Conservation (phyloP, 306 rosid species). For the Lathyrus tuberosus region DNA sequence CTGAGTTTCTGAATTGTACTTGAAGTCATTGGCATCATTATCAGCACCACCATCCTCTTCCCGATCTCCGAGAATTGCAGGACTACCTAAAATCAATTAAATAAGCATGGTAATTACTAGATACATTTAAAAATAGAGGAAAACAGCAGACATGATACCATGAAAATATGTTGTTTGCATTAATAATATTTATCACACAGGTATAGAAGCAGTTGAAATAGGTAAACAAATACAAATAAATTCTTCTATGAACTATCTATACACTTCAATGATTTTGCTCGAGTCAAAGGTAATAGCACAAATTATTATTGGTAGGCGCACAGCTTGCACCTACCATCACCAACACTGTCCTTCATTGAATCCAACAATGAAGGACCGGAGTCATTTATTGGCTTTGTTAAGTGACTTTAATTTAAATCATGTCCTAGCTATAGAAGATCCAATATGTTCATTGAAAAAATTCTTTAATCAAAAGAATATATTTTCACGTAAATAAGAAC, state of each 20-base stretch:
- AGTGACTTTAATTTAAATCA: not conserved
- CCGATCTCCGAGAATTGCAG: constrained; percentile 79
- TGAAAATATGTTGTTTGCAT: constrained; percentile 16
- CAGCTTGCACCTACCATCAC: not conserved
- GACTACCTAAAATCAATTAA: constrained; percentile 71
- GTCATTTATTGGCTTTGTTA: not conserved
- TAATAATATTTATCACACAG: constrained; percentile 26
- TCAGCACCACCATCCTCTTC: constrained; percentile 69
- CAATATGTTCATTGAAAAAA: not conserved
- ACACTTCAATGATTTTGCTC: not conserved
- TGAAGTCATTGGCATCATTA: constrained; percentile 66
- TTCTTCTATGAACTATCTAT: constrained; percentile 6
- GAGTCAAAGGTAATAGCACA: not conserved
- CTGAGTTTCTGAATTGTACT: constrained; percentile 74
- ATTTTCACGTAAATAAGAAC: constrained; percentile 8
- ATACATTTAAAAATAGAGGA: not conserved
- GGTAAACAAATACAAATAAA: constrained; percentile 7
- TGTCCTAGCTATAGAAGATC: not conserved
- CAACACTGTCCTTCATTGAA: not conserved
- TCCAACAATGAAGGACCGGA: not conserved
- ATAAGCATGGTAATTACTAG: constrained; percentile 26
- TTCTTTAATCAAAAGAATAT: not conserved
- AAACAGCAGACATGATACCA: constrained; percentile 21
- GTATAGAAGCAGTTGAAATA: constrained; percentile 20
- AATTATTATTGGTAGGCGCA: not conserved